Base-by-base conservation (phyloP, 2,329 filamentous ascomycete species). In the Hypoxylon sp. region DNA sequence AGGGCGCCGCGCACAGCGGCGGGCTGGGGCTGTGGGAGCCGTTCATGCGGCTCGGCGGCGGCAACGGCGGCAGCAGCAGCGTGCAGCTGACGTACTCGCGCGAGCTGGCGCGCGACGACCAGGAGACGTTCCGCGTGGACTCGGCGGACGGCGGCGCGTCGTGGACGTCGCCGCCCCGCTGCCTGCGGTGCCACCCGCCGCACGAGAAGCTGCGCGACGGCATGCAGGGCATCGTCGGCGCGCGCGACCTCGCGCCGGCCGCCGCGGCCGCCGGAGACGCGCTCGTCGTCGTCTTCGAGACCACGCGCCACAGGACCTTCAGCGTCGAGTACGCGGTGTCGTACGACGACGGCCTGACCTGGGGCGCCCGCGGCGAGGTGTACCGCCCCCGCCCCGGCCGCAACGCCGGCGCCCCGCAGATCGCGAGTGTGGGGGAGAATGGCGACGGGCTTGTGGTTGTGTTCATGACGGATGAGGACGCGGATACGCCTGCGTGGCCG, bases 21-120 rank as follows among this genome's bases (percentile, higher is more conserved):
- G 78, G 80, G 51, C 77, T 73, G 50, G 79, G 79, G 0, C 68
- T 81, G 15, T 81, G 79, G 80, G 80, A 82, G 64, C 80, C 80
- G 0, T 82, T 81, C 55, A 78, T 82, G 74, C 72, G 78, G 1
- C 56, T 77, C 11, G 73, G 73, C 11, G 62, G 65, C 9, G 56
- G 59, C 1, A 72, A 73, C 27, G 43, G 40, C 5, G 33, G 13
- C 4, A n/a, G n/a, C n/a, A n/a, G n/a, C 75, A 77, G 56, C n/a
- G 69, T 81, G 1, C 77, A 80, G 58, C 66, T 81, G 58, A 78
- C 74, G 11, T 82, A 76, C 62, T 80, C 78, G 20, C 73, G 77
- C 53, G 79, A 81, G 66, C 76, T 77, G 27, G 77, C 77, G 3
- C 69, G 60, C 11, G 71, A 78, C 55, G 76, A 81, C 59, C 79